Conservation (phyloP, 495 filamentous ascomycete species). For the Xeromyces bisporus region DNA sequence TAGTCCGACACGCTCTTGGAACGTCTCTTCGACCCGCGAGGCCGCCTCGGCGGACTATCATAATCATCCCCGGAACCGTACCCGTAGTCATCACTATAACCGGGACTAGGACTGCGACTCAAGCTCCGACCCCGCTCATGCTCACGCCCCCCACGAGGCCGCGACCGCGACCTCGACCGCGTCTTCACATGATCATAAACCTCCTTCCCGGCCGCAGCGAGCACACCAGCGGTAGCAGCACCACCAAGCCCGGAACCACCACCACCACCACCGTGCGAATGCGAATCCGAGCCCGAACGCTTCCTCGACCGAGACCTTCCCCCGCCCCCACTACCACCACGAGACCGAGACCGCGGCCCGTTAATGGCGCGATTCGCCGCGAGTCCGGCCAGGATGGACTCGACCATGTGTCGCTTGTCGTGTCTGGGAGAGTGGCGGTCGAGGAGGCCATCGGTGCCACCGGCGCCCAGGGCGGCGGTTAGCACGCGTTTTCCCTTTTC, state of each 20-base stretch:
- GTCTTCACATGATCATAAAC: conserved; percentile 48
- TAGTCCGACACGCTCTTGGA: conserved; percentile 44
- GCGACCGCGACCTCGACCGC: conserved; percentile 31
- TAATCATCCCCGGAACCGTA: conserved; percentile 22
- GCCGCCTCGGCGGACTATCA: conserved; percentile 26
- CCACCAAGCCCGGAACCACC: conserved; percentile 37
- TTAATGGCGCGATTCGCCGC: conserved; percentile 67
- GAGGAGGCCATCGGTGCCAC: conserved; percentile 61
- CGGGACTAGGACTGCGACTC: conserved; percentile 7
- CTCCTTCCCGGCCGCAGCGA: conserved; percentile 71
- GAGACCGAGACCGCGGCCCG: conserved; percentile 45
- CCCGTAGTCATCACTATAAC: conserved; percentile 10
- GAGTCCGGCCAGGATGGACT: conserved; percentile 73
- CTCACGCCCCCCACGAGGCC: conserved; percentile 16
- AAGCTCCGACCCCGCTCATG: conserved; percentile 18
- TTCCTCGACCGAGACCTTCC: conserved; percentile 20
- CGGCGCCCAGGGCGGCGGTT: conserved; percentile 71
- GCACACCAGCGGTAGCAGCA: conserved; percentile 55
- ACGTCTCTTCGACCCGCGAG: conserved; percentile 25
- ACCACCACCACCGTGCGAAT: too few relatives aligned
- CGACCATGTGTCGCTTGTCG: conserved; percentile 45
- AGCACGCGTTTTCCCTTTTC: conserved; percentile 75
- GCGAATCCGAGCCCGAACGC: too few relatives aligned
- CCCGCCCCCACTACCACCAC: conserved; percentile 10
- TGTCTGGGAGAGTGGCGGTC: conserved; percentile 59